Base-by-base conservation (phyloP, 192 early-diverging fungal genomes). In the Linnemannia schmuckeri region DNA sequence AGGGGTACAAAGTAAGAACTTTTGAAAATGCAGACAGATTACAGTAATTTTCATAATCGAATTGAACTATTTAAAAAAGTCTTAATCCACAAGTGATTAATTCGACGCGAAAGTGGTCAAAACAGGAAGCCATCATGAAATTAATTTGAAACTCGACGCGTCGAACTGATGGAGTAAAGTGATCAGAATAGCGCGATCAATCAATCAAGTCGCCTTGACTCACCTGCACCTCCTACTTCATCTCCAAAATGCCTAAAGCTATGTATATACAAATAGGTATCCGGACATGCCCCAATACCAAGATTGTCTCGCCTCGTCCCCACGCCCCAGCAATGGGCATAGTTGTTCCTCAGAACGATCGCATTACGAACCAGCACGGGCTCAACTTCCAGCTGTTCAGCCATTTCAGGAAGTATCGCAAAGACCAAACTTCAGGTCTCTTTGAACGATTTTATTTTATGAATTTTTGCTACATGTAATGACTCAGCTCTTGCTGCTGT, bases 341-440 rank as follows among this genome's bases (percentile, higher is more conserved):
- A 1, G 24, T 27, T 30, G 3, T 66, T 66, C 9, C 10, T 66
- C 30, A 3, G 10, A 66, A 41, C 52, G 9, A 66, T 75, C 74
- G 22, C 7, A 40, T 72, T 72, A 72, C 7, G 70, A 27, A 18
- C 70, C 41, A 72, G 70, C 70, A 72, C 42, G 40, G 70, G 70
- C 70, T 72, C 70, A 72, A 42, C 20, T 5, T 61, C 24, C 57
- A 7, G 7, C 20, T 0, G 24, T 20, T 24, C 24, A 55, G 24
- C 6, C 54, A 55, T 55, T 55, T 55, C 54, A 55, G 54, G 54
- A 55, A 22, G 54, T 55, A 18, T 46, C 15, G 44, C 44, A 13
- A 46, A 46, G 44, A 15, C 20, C 17, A 17, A 18, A 17, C 49
- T 52, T 52, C 49, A 18, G 18, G 4, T 17, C 17, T 3, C 20